Evolutionary conservation across 106 monocot genomes (phyloP).

Genomic region (Dendrobium catenatum): DNA sequence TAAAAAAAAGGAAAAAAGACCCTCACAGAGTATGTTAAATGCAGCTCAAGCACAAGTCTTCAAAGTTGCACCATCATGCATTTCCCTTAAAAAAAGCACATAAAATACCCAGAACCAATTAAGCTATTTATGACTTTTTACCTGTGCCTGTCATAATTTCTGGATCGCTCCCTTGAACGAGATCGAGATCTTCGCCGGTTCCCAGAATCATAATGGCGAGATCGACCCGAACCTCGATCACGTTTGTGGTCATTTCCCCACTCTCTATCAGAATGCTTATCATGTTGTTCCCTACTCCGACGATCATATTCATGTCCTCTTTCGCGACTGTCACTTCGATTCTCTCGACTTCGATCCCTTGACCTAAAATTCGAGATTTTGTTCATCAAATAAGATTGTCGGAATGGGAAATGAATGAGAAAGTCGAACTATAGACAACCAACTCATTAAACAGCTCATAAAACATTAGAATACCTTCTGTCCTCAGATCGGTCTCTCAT

Average conservation of each 20-base stretch:
- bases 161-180: constrained; percentile 41
- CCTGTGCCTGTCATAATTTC: constrained; percentile 74
- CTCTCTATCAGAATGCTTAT: constrained; percentile 37
- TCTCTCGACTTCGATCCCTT: constrained; percentile 45
- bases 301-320: constrained; percentile 41
- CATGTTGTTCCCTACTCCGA: constrained; percentile 40
- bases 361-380: constrained; percentile 25
- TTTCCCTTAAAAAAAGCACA: background rate
- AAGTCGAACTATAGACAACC: background rate
- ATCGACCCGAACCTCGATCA: constrained; percentile 20
- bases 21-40: too few species aligned
- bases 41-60: too few species aligned
- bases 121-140: constrained; percentile 7
- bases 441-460: background rate
- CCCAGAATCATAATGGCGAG: constrained; percentile 43
- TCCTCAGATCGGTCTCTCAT: constrained; percentile 50
- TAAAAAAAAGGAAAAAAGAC: too few species aligned
- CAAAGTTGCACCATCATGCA: too few species aligned
- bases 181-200: constrained; percentile 59
- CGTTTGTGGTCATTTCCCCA: constrained; percentile 39
- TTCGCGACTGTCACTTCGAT: constrained; percentile 22
- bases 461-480: constrained; percentile 31
- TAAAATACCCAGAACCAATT: too few species aligned
- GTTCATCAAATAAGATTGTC: background rate
- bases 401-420: background rate